These are phyloP conservation scores for Mycena leptocephala DNA, from an alignment of 768 basidiomycete species.

Conservation along the genomic window DNA sequence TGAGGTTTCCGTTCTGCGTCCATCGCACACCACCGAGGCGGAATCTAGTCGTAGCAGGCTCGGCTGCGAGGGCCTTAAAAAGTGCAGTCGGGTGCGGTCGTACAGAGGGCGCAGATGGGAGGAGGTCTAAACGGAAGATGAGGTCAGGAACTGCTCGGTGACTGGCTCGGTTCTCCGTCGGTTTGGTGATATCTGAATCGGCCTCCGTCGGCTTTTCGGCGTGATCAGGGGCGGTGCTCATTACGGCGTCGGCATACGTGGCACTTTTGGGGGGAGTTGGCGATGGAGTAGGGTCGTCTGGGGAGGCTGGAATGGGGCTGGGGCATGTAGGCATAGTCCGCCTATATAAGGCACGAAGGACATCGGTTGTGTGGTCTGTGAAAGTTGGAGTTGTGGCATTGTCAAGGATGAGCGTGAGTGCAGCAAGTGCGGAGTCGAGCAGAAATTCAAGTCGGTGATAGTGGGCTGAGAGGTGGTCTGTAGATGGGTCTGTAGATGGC, in stretches of 20 bases:
- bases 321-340: neutral
- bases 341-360: neutral
- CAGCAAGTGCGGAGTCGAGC: neutral
- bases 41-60: neutral
- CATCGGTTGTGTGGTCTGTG: neutral
- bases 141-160: neutral
- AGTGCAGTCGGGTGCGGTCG: neutral
- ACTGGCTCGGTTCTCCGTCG: neutral
- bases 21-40: neutral
- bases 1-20: constrained; percentile 1
- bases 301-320: neutral
- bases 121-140: neutral
- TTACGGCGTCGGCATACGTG: neutral
- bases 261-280: neutral
- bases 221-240: neutral
- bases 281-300: neutral
- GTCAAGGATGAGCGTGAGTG: neutral
- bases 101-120: neutral
- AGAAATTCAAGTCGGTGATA: neutral
- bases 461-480: neutral
- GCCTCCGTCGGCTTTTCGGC: neutral
- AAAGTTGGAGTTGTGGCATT: neutral
- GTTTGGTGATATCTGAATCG: neutral
- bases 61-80: neutral
- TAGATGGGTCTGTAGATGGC: no score